Conservation (phyloP, 2,329 filamentous ascomycete species). For the Arthroderma sp. region DNA sequence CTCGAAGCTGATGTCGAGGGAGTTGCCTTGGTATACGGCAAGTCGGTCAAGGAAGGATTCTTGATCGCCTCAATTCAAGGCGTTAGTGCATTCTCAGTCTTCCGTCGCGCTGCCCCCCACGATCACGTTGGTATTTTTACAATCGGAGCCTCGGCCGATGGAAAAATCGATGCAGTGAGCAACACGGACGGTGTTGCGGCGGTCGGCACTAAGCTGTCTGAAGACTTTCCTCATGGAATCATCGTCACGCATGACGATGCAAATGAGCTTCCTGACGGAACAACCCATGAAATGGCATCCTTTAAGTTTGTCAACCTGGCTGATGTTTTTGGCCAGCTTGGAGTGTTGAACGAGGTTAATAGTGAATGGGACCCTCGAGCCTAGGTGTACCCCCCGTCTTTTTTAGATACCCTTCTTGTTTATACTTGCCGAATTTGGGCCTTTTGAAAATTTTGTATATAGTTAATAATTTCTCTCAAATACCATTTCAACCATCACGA, state of each 20-base stretch:
- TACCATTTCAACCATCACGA: too few species aligned
- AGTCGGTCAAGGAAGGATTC: conserved; percentile 33
- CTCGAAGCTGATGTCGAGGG: conserved; percentile 44
- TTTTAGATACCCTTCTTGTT: too few species aligned
- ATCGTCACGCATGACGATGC: conserved; percentile 43
- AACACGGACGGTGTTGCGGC: conserved; percentile 42
- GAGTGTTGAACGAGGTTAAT: conserved; percentile 6
- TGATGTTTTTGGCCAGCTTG: conserved; percentile 31
- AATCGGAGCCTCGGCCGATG: conserved; percentile 29
- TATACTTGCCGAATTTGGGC: too few species aligned
- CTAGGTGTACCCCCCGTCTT: background rate
- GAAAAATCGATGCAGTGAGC: conserved; percentile 36
- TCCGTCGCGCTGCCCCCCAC: conserved; percentile 37
- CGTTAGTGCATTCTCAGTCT: conserved; percentile 41
- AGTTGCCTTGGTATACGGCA: conserved; percentile 38
- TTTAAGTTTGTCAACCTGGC: conserved; percentile 38
- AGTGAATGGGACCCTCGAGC: background rate
- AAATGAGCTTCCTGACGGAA: conserved; percentile 36
- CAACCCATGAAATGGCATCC: conserved; percentile 35
- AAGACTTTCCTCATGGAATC: conserved; percentile 32
- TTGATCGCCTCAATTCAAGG: conserved; percentile 42
- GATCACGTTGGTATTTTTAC: conserved; percentile 39
- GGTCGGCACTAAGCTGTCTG: conserved; percentile 32
- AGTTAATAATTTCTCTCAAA: too few species aligned
- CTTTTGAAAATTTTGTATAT: too few species aligned